Base-by-base conservation (phyloP, 768 basidiomycete genomes). In the Multifurca ochricompacta region DNA sequence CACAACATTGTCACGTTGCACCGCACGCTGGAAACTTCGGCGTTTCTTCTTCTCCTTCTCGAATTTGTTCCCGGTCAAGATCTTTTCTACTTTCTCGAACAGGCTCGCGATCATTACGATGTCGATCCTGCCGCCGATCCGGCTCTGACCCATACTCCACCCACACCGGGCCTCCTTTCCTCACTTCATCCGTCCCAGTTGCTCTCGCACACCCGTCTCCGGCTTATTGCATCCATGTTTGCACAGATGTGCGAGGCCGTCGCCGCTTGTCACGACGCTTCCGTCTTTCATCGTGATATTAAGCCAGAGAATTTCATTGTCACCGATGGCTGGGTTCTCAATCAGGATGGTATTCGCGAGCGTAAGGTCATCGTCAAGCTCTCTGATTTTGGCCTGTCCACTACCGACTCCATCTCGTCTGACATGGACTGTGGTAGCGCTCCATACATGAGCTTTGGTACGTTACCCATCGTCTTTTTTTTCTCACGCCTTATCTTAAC, bases 381-480 rank as follows among this genome's bases (percentile, higher is more conserved):
- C 59, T 83, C 91, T 6, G 95, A 99, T 70, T 99, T 98, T 75
- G 95, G 95, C 18, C 73, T 99, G 41, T 92, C 91, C 7, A 98
- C 95, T 1, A 85, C 80, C 13, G 92, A 98, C 64, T 68, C 81
- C 60, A 82, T 90, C 60, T 92, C 89, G 53, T 85, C 87, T 54
- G 95, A 99, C 69, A 91, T 98, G 79, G 95, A 98, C 68, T 98
- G 96, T 69, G 95, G 95, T 54, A 95, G 92, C 68, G 92, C 93
- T 48, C 95, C 95, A 0, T 98, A 98, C 70, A 97, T 98, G 95
- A 94, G 91, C 69, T 97, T 85, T 65, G 91, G 91, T 91, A 62
- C 58, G 86, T 72, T 10, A 37, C 28, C 28, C 25, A n/a, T 6
- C 34, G 52, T 44, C 23, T 4, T 37, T 39, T 28, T 7, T 39